These are phyloP conservation scores for Paspalum notatum DNA, from an alignment of 176 grass and related monocot genomes.

Conservation along the genomic window DNA sequence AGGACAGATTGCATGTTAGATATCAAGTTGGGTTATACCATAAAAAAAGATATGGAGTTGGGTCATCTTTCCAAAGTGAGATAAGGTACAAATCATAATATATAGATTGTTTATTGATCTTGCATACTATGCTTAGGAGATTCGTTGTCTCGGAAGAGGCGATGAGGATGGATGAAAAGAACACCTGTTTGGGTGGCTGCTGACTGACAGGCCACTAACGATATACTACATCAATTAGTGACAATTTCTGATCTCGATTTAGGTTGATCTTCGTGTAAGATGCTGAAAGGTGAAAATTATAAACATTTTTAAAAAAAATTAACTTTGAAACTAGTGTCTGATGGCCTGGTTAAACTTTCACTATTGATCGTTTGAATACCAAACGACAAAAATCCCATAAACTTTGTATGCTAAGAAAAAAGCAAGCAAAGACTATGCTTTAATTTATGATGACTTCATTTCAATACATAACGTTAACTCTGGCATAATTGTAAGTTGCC, in stretches of 20 bases:
- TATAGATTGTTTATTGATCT: conserved; percentile 25
- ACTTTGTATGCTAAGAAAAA: neutral
- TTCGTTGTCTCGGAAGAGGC: neutral
- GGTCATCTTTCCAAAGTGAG: conserved; percentile 40
- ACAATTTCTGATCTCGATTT: conserved; percentile 29
- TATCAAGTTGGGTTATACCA: conserved; percentile 18
- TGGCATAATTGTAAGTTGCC: neutral
- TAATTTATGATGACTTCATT: conserved; percentile 5
- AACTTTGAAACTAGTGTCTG: too few species aligned
- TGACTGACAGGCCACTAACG: conserved; percentile 36
- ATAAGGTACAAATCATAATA: conserved; percentile 33
- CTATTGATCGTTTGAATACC: too few species aligned
- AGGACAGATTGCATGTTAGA: conserved; percentile 34
- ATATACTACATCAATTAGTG: conserved; percentile 8
- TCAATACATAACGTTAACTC: neutral
- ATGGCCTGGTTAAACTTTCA: too few species aligned
- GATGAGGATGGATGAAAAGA: conserved; percentile 32
- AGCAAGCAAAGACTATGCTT: neutral
- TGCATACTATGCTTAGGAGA: neutral
- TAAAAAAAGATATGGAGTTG: conserved; percentile 13
- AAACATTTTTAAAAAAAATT: too few species aligned
- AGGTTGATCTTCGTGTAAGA: neutral
- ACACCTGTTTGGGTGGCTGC: conserved; percentile 35
- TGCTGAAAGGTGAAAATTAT: neutral
- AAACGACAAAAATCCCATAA: neutral